These are phyloP conservation scores for Annulohypoxylon nitens DNA, from an alignment of 495 filamentous ascomycete genomes.

Conservation along the genomic window DNA sequence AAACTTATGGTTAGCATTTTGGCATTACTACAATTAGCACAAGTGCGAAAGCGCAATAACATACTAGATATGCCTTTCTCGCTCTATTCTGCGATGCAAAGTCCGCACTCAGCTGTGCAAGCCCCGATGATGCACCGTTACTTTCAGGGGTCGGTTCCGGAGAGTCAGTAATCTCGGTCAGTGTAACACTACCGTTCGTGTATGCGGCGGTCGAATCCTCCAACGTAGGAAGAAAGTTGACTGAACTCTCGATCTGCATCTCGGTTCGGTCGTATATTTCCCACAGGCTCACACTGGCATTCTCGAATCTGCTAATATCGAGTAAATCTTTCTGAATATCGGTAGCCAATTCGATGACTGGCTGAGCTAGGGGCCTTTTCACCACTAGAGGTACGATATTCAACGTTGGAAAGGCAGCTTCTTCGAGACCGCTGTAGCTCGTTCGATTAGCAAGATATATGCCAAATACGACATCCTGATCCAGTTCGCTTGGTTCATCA, in stretches of 20 bases:
- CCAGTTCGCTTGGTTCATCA: background rate
- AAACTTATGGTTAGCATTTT: constrained; percentile 27
- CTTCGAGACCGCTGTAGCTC: constrained; percentile 32
- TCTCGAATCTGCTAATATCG: constrained; percentile 51
- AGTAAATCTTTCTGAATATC: constrained; percentile 59
- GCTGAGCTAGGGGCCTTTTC: background rate
- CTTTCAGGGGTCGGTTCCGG: constrained; percentile 3
- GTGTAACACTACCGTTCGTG: constrained; percentile 31
- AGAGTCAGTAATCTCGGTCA: constrained; percentile 30
- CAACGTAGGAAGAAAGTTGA: constrained; percentile 67
- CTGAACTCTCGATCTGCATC: constrained; percentile 61
- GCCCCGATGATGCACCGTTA: background rate
- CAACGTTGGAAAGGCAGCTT: constrained; percentile 54
- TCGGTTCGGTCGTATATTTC: constrained; percentile 65
- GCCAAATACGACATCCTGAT: constrained; percentile 55
- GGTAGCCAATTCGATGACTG: constrained; percentile 44
- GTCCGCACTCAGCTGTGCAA: constrained; percentile 16
- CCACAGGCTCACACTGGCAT: constrained; percentile 60
- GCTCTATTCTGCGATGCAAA: constrained; percentile 43
- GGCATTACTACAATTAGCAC: background rate
- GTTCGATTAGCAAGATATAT: constrained; percentile 62
- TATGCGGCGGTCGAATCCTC: constrained; percentile 9
- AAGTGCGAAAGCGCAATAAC: constrained; percentile 24
- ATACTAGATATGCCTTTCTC: constrained; percentile 53
- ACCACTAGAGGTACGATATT: constrained; percentile 59